These are phyloP conservation scores for Fragaria nilgerrensis DNA, from an alignment of 306 rosid species.

Conservation along the genomic window DNA sequence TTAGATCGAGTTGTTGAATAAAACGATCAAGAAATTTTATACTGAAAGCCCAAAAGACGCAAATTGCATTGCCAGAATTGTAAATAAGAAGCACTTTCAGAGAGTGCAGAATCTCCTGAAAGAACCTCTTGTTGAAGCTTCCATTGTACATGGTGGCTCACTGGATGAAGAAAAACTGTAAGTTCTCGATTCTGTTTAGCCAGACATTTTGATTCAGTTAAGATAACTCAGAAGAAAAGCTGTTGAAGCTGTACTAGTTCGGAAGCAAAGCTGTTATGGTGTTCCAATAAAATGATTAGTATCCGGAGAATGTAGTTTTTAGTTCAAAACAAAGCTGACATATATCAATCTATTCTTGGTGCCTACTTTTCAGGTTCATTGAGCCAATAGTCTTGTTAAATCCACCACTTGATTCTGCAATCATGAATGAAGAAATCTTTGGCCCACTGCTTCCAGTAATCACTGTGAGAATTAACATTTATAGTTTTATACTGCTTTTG, in stretches of 20 bases:
- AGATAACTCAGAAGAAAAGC: not conserved
- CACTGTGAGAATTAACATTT: constrained; percentile 55
- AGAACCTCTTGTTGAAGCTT: constrained; percentile 66
- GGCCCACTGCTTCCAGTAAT: constrained; percentile 89
- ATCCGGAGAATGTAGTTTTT: not conserved
- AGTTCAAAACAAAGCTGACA: not conserved
- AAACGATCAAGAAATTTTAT: constrained; percentile 48
- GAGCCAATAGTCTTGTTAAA: constrained; percentile 85
- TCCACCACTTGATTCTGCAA: constrained; percentile 70
- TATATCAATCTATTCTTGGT: not conserved
- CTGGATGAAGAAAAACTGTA: constrained; percentile 66
- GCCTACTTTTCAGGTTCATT: constrained; percentile 53
- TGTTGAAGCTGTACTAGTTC: not conserved
- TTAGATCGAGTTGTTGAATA: constrained; percentile 65
- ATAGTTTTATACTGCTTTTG: not conserved
- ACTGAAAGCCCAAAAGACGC: constrained; percentile 57
- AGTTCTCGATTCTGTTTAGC: constrained; percentile 17
- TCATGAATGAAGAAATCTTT: constrained; percentile 88
- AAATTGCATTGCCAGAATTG: constrained; percentile 48
- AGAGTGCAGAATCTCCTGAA: constrained; percentile 61
- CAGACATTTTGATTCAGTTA: not conserved
- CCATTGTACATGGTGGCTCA: constrained; percentile 75
- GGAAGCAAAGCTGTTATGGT: not conserved
- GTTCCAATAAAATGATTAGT: too few species aligned
- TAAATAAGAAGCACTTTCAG: constrained; percentile 57